These are phyloP conservation scores for Telopea speciosissima DNA, from an alignment of 177 flowering plant species.

Conservation along the genomic window DNA sequence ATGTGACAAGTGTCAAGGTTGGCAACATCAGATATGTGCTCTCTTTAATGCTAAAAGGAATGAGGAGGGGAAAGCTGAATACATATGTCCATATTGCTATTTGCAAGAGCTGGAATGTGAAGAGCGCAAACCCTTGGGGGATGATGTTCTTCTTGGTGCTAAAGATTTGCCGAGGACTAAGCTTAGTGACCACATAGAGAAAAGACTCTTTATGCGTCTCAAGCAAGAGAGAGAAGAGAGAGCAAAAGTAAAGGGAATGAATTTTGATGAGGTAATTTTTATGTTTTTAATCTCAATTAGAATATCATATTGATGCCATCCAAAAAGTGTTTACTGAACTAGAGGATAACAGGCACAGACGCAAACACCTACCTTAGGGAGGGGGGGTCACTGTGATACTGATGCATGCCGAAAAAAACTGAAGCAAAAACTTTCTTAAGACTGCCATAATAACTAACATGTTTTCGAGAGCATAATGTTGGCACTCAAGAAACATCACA, in stretches of 20 bases:
- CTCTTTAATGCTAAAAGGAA: slow-evolving; percentile 45
- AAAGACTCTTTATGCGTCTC: slow-evolving; percentile 38
- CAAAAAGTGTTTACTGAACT: not conserved
- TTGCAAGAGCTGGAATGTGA: slow-evolving; percentile 35
- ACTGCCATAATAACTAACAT: not conserved
- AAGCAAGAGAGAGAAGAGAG: slow-evolving; percentile 43
- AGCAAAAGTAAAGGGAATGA: slow-evolving; percentile 30
- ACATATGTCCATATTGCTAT: slow-evolving; percentile 55
- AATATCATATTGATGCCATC: not conserved
- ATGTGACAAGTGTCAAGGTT: slow-evolving; percentile 54
- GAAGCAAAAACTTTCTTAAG: not conserved
- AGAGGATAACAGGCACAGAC: not conserved
- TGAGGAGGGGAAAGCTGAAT: slow-evolving; percentile 36
- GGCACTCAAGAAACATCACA: not conserved
- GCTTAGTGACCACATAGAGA: slow-evolving; percentile 67
- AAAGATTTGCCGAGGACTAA: slow-evolving; percentile 50
- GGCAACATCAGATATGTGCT: slow-evolving; percentile 85
- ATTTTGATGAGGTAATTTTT: slow-evolving; percentile 40
- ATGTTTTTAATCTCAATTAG: not conserved
- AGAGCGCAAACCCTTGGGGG: slow-evolving; percentile 22
- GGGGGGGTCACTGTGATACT: not conserved
- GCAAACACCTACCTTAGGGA: not conserved
- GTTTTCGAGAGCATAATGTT: not conserved
- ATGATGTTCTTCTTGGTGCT: slow-evolving; percentile 31
- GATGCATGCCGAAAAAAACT: no score